Evolutionary conservation across 768 basidiomycete species (phyloP).

Genomic region (Chlorophyllum brunneum): DNA sequence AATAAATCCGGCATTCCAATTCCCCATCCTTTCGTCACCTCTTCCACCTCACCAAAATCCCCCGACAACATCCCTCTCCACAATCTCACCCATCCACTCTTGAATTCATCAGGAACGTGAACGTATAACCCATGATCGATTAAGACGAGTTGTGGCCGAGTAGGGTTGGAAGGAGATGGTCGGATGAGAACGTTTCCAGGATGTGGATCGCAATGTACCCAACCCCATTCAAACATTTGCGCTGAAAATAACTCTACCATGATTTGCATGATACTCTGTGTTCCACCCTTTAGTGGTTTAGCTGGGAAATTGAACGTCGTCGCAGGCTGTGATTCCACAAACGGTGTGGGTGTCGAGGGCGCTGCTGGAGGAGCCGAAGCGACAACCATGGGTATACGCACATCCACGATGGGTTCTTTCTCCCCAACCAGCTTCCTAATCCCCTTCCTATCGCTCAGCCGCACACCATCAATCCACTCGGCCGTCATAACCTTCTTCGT

Average conservation of each 20-base stretch:
- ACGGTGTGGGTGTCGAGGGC: constrained; percentile 7
- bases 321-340: constrained; percentile 6
- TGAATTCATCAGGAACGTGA: constrained; percentile 60
- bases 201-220: constrained; percentile 78
- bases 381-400: constrained; percentile 2
- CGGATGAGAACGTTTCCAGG: constrained; percentile 79
- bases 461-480: constrained; percentile 81
- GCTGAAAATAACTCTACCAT: constrained; percentile 87
- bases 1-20: constrained; percentile 68
- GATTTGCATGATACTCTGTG: constrained; percentile 69
- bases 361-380: constrained; percentile 10
- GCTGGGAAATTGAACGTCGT: constrained; percentile 22
- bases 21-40: constrained; percentile 59
- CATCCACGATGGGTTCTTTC: constrained; percentile 13
- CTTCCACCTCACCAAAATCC: constrained; percentile 50
- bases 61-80: constrained; percentile 66
- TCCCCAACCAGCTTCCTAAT: constrained; percentile 60
- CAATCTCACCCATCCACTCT: constrained; percentile 69
- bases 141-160: constrained; percentile 64
- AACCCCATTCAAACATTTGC: constrained; percentile 91
- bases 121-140: constrained; percentile 95
- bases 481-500: constrained; percentile 79
- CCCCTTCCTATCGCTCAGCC: constrained; percentile 59
- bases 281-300: constrained; percentile 54
- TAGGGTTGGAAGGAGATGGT: constrained; percentile 43